Base-by-base conservation (phyloP, 2,329 filamentous ascomycete genomes). In the Colletotrichum filicis region DNA sequence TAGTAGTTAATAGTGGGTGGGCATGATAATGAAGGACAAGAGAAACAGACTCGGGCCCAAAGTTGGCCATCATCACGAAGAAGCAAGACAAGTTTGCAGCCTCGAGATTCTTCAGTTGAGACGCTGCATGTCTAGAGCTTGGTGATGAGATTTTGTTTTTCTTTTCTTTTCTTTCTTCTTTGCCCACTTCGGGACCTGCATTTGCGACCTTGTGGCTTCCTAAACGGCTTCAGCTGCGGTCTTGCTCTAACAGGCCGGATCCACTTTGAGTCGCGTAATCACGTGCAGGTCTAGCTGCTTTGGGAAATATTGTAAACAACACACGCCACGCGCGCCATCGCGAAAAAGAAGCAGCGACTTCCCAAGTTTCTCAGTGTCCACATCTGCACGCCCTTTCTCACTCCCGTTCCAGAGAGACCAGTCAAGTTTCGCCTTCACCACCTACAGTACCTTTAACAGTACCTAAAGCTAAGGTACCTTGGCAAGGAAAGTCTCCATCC, bases 221-320 rank as follows among this genome's bases (percentile, higher is more conserved):
- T 37, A 26, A 61, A 35, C 35, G 56, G 52, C 58, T 16, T 66
- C 26, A 19, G 56, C 35, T 9, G 26, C 16, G 32, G 70, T 70
- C 60, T 61, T 57, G n/a, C 46, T 30, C 55, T 70, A 70, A 57
- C 66, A 71, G 60, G 1, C 16, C 0, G 26, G 5, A 32, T 16
- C 61, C 68, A 35, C 57, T 62, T 35, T 7, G 26, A 30, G n/a
- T 28, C 32, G 74, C 74, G 74, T 24, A 42, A 19, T 74, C 74
- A 75, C 74, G 74, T 75, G 74, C 9, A 1, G 1, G 4, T 16
- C 58, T 72, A 73, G 42, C 74, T 59, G 7, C 7, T 61, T 42
- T 19, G 4, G 73, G 74, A 61, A 74, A 64, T n/a, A 67, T 52
- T 56, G 69, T 75, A 75, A 75, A 75, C 74, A 75, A 74, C 61